Conservation (phyloP, 2,329 filamentous ascomycete genomes). For the Aspergillus tamarii region DNA sequence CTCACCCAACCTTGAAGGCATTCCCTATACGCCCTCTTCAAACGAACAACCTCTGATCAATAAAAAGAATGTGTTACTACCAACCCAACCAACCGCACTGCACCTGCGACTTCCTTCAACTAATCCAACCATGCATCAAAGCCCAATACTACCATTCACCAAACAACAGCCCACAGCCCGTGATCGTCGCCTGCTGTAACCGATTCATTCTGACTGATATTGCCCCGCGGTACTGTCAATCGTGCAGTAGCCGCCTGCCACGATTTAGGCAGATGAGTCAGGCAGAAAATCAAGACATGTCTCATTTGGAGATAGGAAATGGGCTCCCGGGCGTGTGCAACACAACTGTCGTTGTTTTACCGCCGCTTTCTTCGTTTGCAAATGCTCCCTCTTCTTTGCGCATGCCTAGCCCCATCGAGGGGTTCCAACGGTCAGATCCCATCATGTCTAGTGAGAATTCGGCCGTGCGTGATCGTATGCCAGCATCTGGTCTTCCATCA, state of each 20-base stretch:
- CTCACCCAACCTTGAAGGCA: not conserved
- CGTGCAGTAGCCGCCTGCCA: not conserved
- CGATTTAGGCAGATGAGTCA: not conserved
- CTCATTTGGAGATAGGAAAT: not conserved
- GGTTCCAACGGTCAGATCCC: not conserved
- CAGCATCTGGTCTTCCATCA: not conserved
- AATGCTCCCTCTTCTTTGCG: not conserved
- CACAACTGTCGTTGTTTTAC: not conserved
- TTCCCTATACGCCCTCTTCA: not conserved
- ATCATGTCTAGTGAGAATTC: not conserved
- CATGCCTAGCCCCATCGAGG: not conserved
- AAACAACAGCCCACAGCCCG: conserved; percentile 16
- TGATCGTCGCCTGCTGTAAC: conserved; percentile 17
- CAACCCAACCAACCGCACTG: conserved; percentile 24
- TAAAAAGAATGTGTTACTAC: conserved; percentile 20
- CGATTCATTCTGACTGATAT: conserved; percentile 1
- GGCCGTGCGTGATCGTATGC: not conserved
- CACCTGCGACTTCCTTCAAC: conserved; percentile 24
- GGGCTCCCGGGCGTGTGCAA: not conserved
- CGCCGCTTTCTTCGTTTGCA: not conserved
- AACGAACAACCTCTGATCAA: not conserved
- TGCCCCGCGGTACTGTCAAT: conserved; percentile 7
- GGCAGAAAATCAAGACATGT: not conserved
- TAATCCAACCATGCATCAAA: conserved; percentile 23
- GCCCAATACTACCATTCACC: conserved; percentile 12